Evolutionary conservation across 208 protist genomes (phyloP).

Genomic region (Leishmania aethiopica): DNA sequence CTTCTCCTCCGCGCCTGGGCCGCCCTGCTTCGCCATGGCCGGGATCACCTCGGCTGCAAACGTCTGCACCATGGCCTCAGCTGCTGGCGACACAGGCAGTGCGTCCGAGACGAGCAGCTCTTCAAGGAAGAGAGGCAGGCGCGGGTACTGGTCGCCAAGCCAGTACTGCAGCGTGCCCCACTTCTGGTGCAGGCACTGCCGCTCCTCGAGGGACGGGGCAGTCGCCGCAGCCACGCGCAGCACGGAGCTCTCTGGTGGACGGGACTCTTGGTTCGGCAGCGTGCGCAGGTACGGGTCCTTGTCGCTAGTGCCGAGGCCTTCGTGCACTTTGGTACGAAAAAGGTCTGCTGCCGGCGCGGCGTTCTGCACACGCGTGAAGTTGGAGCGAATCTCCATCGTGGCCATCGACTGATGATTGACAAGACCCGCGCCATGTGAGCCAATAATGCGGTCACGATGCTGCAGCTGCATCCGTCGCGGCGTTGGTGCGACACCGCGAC

Average conservation of each 20-base stretch:
- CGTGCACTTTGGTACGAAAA: conserved; percentile 71
- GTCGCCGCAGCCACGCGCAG: conserved; percentile 25
- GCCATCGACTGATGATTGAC: conserved; percentile 66
- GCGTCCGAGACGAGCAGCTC: conserved; percentile 45
- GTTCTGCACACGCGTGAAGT: conserved; percentile 33
- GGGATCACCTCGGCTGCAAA: conserved; percentile 62
- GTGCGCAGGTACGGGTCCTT: conserved; percentile 80
- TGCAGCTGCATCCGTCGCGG: conserved; percentile 40
- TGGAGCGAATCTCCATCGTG: conserved; percentile 17
- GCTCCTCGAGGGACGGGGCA: conserved; percentile 65
- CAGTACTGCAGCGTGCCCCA: conserved; percentile 80
- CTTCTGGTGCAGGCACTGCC: conserved; percentile 26
- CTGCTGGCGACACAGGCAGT: conserved; percentile 60
- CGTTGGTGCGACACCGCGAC: conserved; percentile 19
- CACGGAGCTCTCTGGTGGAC: conserved; percentile 62
- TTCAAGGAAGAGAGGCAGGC: conserved; percentile 62
- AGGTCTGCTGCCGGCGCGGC: conserved; percentile 75
- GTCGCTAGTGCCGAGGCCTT: conserved; percentile 76
- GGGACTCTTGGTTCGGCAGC: conserved; percentile 69
- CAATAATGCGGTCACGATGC: conserved; percentile 55
- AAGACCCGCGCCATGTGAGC: conserved; percentile 69
- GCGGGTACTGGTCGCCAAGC: conserved; percentile 60
- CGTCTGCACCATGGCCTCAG: conserved; percentile 55
- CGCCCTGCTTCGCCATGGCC: conserved; percentile 19
- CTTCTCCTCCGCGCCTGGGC: conserved; percentile 20